These are phyloP conservation scores for Spinellus fusiger DNA, from an alignment of 192 early-diverging fungal species.

Conservation along the genomic window DNA sequence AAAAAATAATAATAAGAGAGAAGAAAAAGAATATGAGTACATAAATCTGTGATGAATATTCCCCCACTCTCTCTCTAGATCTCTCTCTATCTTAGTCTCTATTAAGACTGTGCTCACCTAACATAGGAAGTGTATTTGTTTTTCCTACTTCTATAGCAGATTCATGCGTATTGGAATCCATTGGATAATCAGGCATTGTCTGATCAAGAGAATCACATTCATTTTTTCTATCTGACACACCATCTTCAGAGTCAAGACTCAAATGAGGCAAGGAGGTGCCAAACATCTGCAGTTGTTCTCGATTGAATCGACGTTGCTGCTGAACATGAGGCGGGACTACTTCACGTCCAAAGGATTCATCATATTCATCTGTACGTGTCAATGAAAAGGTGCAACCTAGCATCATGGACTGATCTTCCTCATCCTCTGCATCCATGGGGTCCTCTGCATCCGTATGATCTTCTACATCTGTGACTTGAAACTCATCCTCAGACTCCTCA, in stretches of 20 bases:
- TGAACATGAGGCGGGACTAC: background rate
- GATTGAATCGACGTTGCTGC: constrained; percentile 11
- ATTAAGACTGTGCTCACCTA: too few relatives aligned
- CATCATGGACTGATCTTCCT: background rate
- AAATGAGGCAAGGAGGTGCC: constrained; percentile 9
- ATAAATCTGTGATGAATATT: too few relatives aligned
- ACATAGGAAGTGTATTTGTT: background rate
- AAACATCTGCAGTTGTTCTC: constrained; percentile 12
- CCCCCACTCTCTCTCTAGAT: too few relatives aligned
- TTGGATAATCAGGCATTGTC: background rate
- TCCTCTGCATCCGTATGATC: constrained; percentile 30
- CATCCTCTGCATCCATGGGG: too few relatives aligned
- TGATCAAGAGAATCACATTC: background rate
- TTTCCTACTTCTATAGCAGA: background rate
- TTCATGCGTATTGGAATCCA: background rate
- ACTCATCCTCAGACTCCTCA: constrained; percentile 53
- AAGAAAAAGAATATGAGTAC: too few relatives aligned
- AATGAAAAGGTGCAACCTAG: constrained; percentile 35
- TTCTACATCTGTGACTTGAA: constrained; percentile 33
- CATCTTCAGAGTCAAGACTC: constrained; percentile 14
- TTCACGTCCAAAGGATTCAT: constrained; percentile 30
- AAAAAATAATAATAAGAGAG: too few relatives aligned
- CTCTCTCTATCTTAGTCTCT: too few relatives aligned
- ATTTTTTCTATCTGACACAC: background rate
- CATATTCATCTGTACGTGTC: constrained; percentile 50